Evolutionary conservation across 2,329 filamentous ascomycete genomes (phyloP).

Genomic region (Pseudopithomyces maydicus): DNA sequence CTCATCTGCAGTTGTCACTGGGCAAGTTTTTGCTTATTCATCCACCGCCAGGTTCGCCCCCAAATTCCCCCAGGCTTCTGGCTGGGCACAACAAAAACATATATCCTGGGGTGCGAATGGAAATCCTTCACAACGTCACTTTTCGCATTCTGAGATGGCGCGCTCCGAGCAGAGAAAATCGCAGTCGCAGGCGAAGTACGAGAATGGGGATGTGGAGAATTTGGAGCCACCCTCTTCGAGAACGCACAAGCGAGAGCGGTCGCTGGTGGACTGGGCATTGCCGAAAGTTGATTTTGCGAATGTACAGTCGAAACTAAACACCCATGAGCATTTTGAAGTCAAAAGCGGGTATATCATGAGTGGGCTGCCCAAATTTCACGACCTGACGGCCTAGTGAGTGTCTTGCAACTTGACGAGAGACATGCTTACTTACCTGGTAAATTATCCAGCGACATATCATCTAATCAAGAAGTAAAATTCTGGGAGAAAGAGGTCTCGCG

Average conservation of each 20-base stretch:
- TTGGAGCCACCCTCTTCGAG: background rate
- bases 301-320: background rate
- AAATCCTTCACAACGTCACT: background rate
- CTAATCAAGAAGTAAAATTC: background rate
- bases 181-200: background rate
- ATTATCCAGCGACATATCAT: background rate
- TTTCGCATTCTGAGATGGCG: background rate
- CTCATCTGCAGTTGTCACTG: background rate
- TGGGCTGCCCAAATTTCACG: constrained; percentile 1
- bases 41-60: background rate
- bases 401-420: background rate
- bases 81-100: background rate
- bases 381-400: constrained; percentile 2
- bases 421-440: background rate
- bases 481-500: constrained; percentile 3
- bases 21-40: too few species aligned
- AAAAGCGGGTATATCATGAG: constrained; percentile 4
- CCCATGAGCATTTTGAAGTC: constrained; percentile 3
- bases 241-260: background rate
- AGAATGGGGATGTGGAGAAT: background rate
- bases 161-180: background rate
- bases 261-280: background rate
- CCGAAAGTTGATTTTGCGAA: background rate
- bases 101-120: background rate
- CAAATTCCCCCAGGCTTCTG: background rate